Base-by-base conservation (phyloP, 2,329 filamentous ascomycete genomes). In the Dothidotthia symphoricarpi region DNA sequence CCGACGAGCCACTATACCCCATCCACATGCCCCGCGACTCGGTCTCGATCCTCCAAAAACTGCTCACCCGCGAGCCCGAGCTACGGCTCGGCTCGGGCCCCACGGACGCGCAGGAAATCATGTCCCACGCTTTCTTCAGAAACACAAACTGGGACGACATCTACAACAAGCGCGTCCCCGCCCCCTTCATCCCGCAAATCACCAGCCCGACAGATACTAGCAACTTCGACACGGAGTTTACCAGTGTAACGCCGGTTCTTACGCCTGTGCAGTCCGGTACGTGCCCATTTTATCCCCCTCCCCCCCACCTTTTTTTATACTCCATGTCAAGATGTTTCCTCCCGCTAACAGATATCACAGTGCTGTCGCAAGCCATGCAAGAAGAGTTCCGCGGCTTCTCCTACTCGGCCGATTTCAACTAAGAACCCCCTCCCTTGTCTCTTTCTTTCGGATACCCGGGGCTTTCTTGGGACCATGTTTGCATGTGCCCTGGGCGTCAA, bases 371-470 rank as follows among this genome's bases (percentile, higher is more conserved):
- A 75, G 88, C 89, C 28, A 97, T 97, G 90, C 93, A 98, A 73
- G 93, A 98, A 74, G 90, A 98, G 68, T 98, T 98, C 85, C 83
- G 93, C 43, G 93, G 93, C 52, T 98, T 98, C 75, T 97, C 91
- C 16, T 98, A 98, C 71, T 93, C 88, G 35, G 87, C 88, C 44
- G 89, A 95, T 68, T 94, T 94, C 71, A 85, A 85, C 35, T 68
- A 57, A 57, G n/a, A n/a, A n/a, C n/a, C n/a, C n/a, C 41, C 32
- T 45, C 42, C 25, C 34, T 39, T 5, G 19, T 46, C 49, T 43
- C 36, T 45, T 43, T 43, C 35, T 41, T 15, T 43, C 41, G 42
- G 45, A 56, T 54, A 56, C 50, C 50, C 50, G 25, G 36, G 40
- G 38, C 19, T 22, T 22, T 9, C 9, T 22, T 22, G 19, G 19